Evolutionary conservation across 2,329 filamentous ascomycete genomes (phyloP).

Genomic region (Aureobasidium sp.): DNA sequence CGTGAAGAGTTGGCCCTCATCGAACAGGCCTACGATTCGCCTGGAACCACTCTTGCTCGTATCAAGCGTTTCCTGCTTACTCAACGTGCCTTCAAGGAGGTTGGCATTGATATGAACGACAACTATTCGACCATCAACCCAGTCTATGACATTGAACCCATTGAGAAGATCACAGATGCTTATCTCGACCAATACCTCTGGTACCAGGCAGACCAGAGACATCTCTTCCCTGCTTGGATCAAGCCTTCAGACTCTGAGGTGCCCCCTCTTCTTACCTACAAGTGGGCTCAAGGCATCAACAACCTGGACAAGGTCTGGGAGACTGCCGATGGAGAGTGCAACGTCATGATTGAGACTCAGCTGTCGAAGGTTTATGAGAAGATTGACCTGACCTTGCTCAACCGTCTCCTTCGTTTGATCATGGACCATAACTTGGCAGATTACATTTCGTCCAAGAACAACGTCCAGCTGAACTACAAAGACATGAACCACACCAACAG

Average conservation of each 20-base stretch:
- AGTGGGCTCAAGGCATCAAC: constrained; percentile 99
- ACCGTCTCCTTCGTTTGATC: constrained; percentile 84
- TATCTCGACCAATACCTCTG: constrained; percentile 98
- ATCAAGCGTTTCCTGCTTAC: constrained; percentile 98
- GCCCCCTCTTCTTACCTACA: constrained; percentile 87
- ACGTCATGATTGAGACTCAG: constrained; percentile 97
- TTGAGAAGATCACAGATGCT: constrained; percentile 98
- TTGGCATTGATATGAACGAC: constrained; percentile 99
- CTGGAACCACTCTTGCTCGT: constrained; percentile 86
- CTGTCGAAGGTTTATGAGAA: constrained; percentile 99
- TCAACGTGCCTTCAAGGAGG: constrained; percentile 97
- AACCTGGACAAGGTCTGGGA: constrained; percentile 96
- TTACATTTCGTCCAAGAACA: constrained; percentile 99
- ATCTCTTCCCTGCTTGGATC: constrained; percentile 97
- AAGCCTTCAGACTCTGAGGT: constrained; percentile 98
- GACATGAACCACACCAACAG: constrained; percentile 99
- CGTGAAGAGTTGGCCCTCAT: constrained; percentile 94
- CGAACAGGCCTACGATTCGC: constrained; percentile 96
- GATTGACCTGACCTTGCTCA: constrained; percentile 92
- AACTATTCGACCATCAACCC: constrained; percentile 99
- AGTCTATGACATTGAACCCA: constrained; percentile 97
- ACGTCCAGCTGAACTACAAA: constrained; percentile 97
- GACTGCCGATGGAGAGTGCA: constrained; percentile 87
- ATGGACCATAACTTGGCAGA: constrained; percentile 99
- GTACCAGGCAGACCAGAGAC: constrained; percentile 97